Evolutionary conservation across 306 rosid genomes (phyloP).

Genomic region (Gleditsia sinensis): DNA sequence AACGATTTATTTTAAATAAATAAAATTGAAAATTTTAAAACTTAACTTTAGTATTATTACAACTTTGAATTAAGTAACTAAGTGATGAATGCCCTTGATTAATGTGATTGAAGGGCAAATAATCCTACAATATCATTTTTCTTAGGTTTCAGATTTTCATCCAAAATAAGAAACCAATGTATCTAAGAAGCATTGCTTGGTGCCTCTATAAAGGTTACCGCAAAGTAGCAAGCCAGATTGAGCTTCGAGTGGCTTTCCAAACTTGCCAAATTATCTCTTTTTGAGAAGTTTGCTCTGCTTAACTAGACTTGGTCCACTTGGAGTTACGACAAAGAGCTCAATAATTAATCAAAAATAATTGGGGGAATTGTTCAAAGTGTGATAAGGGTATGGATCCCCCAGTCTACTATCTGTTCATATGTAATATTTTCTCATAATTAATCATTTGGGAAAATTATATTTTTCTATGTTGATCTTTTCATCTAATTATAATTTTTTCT

Average conservation of each 20-base stretch:
- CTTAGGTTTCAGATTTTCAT: not conserved
- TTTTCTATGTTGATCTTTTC: no score
- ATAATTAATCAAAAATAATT: not conserved
- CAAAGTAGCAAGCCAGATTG: not conserved
- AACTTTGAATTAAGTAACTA: not conserved
- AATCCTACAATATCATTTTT: not conserved
- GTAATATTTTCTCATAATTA: no score
- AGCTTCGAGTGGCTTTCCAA: not conserved
- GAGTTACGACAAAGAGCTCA: no score
- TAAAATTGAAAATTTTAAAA: no score
- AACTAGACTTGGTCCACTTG: no score
- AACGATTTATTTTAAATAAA: no score
- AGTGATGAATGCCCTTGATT: not conserved
- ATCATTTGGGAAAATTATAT: no score
- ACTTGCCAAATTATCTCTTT: not conserved
- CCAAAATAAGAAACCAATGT: not conserved
- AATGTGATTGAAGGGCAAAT: slow-evolving; percentile 7
- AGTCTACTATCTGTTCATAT: no score
- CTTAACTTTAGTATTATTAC: not conserved
- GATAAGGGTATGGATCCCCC: no score
- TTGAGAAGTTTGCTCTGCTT: no score
- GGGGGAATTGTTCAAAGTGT: not conserved
- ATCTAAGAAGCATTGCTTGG: not conserved
- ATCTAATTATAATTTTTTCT: no score
- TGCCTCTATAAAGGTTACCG: not conserved